Evolutionary conservation across 257 asterid genomes (phyloP).

Genomic region (Solanum bulbocastanum): DNA sequence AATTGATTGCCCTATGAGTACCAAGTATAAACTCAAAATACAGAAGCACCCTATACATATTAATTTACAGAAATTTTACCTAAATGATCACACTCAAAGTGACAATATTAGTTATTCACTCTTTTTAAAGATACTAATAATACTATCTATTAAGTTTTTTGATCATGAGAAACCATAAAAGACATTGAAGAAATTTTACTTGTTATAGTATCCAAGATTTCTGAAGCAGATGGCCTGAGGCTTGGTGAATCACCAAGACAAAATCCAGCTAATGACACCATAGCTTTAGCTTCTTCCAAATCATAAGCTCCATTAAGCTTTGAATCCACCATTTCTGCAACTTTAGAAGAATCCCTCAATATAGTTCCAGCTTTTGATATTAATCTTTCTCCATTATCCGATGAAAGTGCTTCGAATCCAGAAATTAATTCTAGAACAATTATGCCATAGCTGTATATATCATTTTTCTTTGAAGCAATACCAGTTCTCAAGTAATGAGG

Average conservation of each 20-base stretch:
- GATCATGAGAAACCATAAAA: neutral
- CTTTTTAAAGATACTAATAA: neutral
- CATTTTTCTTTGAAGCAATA: slow-evolving; percentile 56
- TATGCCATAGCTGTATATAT: slow-evolving; percentile 57
- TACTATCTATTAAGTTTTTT: neutral
- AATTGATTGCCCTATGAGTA: neutral
- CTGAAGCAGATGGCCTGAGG: slow-evolving; percentile 49
- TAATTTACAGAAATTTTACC: neutral
- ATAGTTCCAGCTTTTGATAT: slow-evolving; percentile 22
- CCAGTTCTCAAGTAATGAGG: slow-evolving; percentile 66
- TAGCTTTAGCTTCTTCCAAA: slow-evolving; percentile 37
- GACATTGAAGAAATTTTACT: slow-evolving; percentile 9
- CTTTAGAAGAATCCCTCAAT: slow-evolving; percentile 25
- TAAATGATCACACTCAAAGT: neutral
- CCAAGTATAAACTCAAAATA: neutral
- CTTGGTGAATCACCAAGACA: slow-evolving; percentile 44
- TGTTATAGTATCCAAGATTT: slow-evolving; percentile 26
- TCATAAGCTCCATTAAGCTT: slow-evolving; percentile 28
- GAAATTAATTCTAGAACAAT: slow-evolving; percentile 54
- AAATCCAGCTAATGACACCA: slow-evolving; percentile 37
- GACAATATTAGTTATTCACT: neutral
- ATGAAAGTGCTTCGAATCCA: slow-evolving; percentile 43
- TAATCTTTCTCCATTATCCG: slow-evolving; percentile 37
- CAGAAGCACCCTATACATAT: neutral
- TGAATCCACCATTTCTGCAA: slow-evolving; percentile 47